Evolutionary conservation across 352 stramenopile species (phyloP).

Genomic region (Pseudoperonospora humuli): DNA sequence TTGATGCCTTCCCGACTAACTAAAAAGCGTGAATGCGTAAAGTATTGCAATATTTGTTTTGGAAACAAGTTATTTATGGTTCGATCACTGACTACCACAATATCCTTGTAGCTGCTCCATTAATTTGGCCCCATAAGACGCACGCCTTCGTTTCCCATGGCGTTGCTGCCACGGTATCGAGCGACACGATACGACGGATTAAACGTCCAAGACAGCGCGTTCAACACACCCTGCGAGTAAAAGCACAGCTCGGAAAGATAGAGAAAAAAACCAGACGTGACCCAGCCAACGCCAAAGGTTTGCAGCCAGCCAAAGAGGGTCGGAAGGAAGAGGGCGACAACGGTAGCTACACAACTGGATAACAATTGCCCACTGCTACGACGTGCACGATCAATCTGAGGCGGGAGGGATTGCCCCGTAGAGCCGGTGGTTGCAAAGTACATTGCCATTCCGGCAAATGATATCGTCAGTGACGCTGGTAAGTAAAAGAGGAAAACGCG

Average conservation of each 20-base stretch:
- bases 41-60: slow-evolving; percentile 9
- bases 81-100: slow-evolving; percentile 2
- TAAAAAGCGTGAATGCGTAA: slow-evolving; percentile 8
- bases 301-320: slow-evolving; percentile 41
- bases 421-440: slow-evolving; percentile 17
- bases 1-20: slow-evolving; percentile 41
- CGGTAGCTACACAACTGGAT: slow-evolving; percentile 36
- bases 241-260: slow-evolving; percentile 60
- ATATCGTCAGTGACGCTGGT: slow-evolving; percentile 31
- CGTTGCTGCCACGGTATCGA: slow-evolving; percentile 26
- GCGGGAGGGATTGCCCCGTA: slow-evolving; percentile 12
- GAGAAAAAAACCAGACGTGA: slow-evolving; percentile 32
- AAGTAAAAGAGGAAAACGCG: slow-evolving; percentile 55
- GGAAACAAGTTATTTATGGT: slow-evolving; percentile 5
- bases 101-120: background rate
- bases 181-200: slow-evolving; percentile 42
- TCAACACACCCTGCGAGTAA: slow-evolving; percentile 53
- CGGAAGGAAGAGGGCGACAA: slow-evolving; percentile 34
- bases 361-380: slow-evolving; percentile 40
- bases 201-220: slow-evolving; percentile 53
- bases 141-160: slow-evolving; percentile 10
- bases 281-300: slow-evolving; percentile 20
- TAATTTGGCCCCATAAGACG: slow-evolving; percentile 33
- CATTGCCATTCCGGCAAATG: slow-evolving; percentile 28
- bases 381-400: slow-evolving; percentile 30